A percentile compares a stretch with the other conserved stretches of the same genome.
Evolutionary conservation across 768 basidiomycete species (phyloP).

Genomic region (Boletus sp.): DNA sequence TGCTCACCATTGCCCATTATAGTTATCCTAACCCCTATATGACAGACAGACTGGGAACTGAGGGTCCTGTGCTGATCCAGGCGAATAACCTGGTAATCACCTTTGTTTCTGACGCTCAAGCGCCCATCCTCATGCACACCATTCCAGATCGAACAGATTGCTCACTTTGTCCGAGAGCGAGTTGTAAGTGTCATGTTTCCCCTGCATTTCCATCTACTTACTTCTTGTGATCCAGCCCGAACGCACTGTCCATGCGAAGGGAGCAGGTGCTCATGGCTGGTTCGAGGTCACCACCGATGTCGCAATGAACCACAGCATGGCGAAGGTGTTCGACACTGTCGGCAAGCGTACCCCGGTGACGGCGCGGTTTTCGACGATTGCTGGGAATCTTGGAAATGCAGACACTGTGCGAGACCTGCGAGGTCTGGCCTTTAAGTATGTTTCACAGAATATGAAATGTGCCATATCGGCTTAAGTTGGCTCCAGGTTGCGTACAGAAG

Average conservation of each 20-base stretch:
- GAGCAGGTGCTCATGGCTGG: constrained; percentile 16
- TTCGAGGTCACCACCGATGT: constrained; percentile 19
- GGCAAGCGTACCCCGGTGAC: constrained; percentile 19
- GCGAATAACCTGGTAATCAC: constrained; percentile 10
- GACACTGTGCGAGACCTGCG: constrained; percentile 51
- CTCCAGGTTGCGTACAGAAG: constrained; percentile 35
- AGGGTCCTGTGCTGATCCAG: constrained; percentile 12
- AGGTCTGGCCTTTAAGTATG: constrained; percentile 51
- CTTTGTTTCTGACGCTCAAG: background rate
- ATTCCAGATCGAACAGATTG: constrained; percentile 14
- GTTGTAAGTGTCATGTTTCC: constrained; percentile 6
- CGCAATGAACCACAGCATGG: constrained; percentile 18
- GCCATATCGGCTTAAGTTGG: background rate
- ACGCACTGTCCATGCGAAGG: constrained; percentile 18
- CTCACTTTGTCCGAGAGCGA: constrained; percentile 20
- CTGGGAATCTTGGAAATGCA: constrained; percentile 49
- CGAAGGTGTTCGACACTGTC: constrained; percentile 12
- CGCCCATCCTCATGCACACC: background rate
- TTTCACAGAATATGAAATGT: constrained; percentile 15
- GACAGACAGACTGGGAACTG: constrained; percentile 14
- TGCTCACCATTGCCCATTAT: background rate
- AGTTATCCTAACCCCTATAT: constrained; percentile 19
- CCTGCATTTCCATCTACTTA: background rate
- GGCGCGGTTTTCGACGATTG: constrained; percentile 53
- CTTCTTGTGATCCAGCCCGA: constrained; percentile 7